phyloP scores from a whole-genome alignment of 1,139 yeast genomes.

The Hansenula lynferdii region DNA sequence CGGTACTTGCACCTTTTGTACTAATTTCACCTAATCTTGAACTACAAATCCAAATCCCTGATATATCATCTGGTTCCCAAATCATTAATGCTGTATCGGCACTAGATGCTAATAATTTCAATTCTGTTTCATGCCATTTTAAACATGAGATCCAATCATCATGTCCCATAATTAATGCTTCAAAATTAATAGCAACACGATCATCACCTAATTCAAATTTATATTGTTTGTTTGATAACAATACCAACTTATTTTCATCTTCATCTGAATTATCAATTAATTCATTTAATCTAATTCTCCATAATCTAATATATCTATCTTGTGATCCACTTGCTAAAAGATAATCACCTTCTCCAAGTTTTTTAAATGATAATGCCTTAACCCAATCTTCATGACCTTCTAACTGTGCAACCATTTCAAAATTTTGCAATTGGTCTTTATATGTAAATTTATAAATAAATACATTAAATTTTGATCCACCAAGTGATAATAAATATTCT shows the following conservation, averaged over 20 bases:
- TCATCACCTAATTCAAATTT: constrained; percentile 38
- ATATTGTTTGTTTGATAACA: constrained; percentile 62
- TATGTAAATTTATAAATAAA: constrained; percentile 47
- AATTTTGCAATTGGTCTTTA: constrained; percentile 13
- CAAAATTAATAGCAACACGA: constrained; percentile 63
- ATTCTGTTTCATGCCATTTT: constrained; percentile 67
- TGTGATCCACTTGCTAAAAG: constrained; percentile 84
- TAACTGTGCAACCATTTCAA: constrained; percentile 45
- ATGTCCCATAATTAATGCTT: constrained; percentile 94
- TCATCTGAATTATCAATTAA: constrained; percentile 53
- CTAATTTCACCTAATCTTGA: constrained; percentile 87
- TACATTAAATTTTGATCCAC: constrained; percentile 66
- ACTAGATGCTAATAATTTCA: constrained; percentile 74
- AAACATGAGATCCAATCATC: constrained; percentile 95
- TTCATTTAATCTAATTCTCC: constrained; percentile 66
- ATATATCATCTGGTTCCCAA: constrained; percentile 87
- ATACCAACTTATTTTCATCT: constrained; percentile 46
- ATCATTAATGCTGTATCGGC: constrained; percentile 93
- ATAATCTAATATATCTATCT: constrained; percentile 81
- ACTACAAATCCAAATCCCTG: constrained; percentile 89
- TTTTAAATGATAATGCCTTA: constrained; percentile 61
- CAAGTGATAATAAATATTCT: constrained; percentile 62
- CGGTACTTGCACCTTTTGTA: constrained; percentile 95
- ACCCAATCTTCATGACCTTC: constrained; percentile 97
- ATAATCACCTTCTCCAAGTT: constrained; percentile 42